A percentile compares a stretch with the other conserved stretches of the same genome.
These are phyloP conservation scores for Hypoxylon rickii DNA, from an alignment of 495 filamentous ascomycete genomes.

Conservation along the genomic window DNA sequence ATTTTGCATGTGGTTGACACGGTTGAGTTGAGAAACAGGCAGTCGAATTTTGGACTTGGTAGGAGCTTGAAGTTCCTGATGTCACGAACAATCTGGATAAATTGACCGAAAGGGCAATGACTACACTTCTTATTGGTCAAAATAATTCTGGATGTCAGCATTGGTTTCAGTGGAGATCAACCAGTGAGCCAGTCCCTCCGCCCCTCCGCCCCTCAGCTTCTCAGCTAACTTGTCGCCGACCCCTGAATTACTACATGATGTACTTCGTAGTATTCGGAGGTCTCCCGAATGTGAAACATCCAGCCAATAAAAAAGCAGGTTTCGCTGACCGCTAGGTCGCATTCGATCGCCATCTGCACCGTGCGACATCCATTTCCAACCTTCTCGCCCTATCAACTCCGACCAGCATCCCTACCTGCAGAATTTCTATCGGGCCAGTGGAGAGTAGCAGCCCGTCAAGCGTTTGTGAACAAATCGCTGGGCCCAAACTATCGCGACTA, in stretches of 20 bases:
- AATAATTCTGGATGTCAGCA: no score
- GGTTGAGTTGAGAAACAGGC: no score
- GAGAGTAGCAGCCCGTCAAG: conserved; percentile 8
- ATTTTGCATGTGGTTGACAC: no score
- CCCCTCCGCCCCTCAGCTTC: conserved; percentile 26
- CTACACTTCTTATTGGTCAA: conserved; percentile 8
- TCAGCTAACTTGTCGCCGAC: no score
- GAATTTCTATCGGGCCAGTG: conserved; percentile 17
- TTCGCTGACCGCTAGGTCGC: conserved; percentile 3
- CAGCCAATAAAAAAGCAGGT: conserved; percentile 14
- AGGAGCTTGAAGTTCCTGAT: conserved; percentile 11
- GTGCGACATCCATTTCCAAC: background rate
- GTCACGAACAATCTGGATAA: conserved; percentile 31
- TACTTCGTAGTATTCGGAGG: no score
- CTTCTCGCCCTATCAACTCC: conserved; percentile 22
- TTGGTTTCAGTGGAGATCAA: no score
- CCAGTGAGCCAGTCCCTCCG: no score
- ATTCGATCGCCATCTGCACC: conserved; percentile 3
- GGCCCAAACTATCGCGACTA: conserved; percentile 11
- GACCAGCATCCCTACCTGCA: conserved; percentile 2
- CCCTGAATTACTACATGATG: no score
- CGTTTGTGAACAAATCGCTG: conserved; percentile 27
- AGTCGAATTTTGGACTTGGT: background rate
- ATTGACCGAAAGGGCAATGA: conserved; percentile 5
- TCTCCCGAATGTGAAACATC: conserved; percentile 16